Percentiles rank a stretch among this genome's conserved stretches.
Conservation (phyloP, 2,329 filamentous ascomycete genomes). For the Aureobasidium uvarum region DNA sequence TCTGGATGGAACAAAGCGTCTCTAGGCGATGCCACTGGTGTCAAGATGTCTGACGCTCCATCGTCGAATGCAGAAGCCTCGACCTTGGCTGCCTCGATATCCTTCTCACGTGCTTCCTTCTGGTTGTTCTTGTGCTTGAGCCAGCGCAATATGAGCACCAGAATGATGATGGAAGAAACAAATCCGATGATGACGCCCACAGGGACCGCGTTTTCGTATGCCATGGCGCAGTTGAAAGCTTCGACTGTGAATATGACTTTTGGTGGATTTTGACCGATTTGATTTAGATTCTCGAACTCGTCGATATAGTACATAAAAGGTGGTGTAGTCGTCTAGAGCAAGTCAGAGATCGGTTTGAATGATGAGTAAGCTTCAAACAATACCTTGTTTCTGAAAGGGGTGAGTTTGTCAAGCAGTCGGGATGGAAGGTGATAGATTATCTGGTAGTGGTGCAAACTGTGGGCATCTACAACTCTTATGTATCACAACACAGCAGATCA, state of each 20-base stretch:
- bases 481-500: neutral
- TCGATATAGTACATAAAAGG: conserved; percentile 3
- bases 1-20: neutral
- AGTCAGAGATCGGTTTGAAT: neutral
- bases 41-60: conserved; percentile 1
- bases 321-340: neutral
- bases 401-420: neutral
- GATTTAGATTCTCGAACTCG: neutral
- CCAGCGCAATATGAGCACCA: conserved; percentile 7
- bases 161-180: neutral
- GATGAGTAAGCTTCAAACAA: neutral
- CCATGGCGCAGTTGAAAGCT: conserved; percentile 9
- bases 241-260: neutral
- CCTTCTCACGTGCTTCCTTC: conserved; percentile 11
- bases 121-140: conserved; percentile 15
- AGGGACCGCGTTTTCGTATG: conserved; percentile 14
- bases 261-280: neutral
- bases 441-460: neutral
- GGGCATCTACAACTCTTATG: conserved; percentile 12
- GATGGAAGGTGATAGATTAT: neutral
- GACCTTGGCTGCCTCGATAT: conserved; percentile 9
- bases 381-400: neutral
- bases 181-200: conserved; percentile 19
- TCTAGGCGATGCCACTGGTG: conserved; percentile 6
- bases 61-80: conserved; percentile 16